Evolutionary conservation across 2,329 filamentous ascomycete genomes (phyloP).

Genomic region (Colletotrichum lindemuthianum): DNA sequence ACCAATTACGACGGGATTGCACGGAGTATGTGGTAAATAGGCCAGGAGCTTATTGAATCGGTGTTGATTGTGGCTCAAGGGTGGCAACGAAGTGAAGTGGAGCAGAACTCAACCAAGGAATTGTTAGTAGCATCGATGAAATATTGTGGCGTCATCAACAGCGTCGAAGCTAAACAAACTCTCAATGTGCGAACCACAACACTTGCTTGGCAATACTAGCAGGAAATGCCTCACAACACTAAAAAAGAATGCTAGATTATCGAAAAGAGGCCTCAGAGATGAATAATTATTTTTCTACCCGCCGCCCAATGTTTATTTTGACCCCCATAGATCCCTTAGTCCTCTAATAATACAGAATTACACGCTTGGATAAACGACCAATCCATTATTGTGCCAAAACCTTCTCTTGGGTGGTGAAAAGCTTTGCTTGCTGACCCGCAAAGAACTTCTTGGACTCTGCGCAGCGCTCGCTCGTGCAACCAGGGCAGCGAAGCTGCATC

Average conservation of each 20-base stretch:
- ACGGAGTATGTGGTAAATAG: neutral
- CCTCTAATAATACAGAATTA: conserved; percentile 28
- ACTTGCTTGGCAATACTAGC: too few species aligned
- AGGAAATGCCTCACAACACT: too few species aligned
- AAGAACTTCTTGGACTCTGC: conserved; percentile 79
- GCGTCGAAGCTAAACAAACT: too few species aligned
- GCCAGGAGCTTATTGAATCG: neutral
- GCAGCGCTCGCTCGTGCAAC: conserved; percentile 90
- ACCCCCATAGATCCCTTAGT: conserved; percentile 25
- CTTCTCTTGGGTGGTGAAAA: conserved; percentile 16
- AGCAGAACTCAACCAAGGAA: conserved; percentile 13
- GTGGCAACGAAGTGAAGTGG: conserved; percentile 11
- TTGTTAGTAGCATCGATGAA: conserved; percentile 23
- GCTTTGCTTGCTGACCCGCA: conserved; percentile 47
- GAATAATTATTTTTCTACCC: conserved; percentile 17
- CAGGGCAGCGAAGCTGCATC: conserved; percentile 91
- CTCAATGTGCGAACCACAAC: too few species aligned
- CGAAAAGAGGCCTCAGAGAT: neutral
- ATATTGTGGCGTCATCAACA: conserved; percentile 34
- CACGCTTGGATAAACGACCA: neutral
- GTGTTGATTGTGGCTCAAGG: neutral
- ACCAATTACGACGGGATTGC: neutral
- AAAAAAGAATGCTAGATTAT: neutral
- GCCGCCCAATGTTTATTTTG: neutral
- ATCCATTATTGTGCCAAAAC: conserved; percentile 13